Evolutionary conservation across 306 rosid genomes (phyloP).

Genomic region (Medicago truncatula): DNA sequence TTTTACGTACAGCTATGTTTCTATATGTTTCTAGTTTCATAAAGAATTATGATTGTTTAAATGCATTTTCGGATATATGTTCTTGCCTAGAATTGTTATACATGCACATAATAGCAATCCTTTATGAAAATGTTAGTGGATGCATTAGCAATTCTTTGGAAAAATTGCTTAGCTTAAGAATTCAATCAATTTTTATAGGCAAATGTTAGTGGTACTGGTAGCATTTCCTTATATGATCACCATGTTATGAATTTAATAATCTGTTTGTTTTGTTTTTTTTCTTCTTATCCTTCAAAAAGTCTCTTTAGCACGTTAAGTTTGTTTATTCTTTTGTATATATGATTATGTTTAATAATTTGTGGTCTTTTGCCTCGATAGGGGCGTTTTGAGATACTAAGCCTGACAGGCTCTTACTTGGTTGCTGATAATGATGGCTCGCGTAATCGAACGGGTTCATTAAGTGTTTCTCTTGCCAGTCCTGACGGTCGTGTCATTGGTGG

Average conservation of each 20-base stretch:
- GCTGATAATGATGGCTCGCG: slow-evolving; percentile 64
- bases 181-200: background rate
- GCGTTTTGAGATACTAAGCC: slow-evolving; percentile 86
- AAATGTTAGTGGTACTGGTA: background rate
- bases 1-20: background rate
- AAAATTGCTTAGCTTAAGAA: background rate
- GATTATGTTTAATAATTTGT: slow-evolving; percentile 9
- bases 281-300: background rate
- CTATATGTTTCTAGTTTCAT: background rate
- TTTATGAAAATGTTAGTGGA: background rate
- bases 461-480: slow-evolving; percentile 88
- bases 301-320: slow-evolving; percentile 11
- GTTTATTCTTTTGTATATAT: background rate
- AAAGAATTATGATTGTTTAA: background rate
- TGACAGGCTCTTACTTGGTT: slow-evolving; percentile 82
- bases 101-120: background rate
- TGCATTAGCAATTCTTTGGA: too few species aligned
- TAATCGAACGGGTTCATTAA: slow-evolving; percentile 74
- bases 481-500: slow-evolving; percentile 95
- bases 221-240: background rate
- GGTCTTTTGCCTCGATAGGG: slow-evolving; percentile 63
- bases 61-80: background rate
- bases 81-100: background rate
- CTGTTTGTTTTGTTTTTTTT: slow-evolving; percentile 10
- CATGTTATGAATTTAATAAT: background rate